Evolutionary conservation across 2,329 filamentous ascomycete genomes (phyloP).

Genomic region (Aspergillus sp.): DNA sequence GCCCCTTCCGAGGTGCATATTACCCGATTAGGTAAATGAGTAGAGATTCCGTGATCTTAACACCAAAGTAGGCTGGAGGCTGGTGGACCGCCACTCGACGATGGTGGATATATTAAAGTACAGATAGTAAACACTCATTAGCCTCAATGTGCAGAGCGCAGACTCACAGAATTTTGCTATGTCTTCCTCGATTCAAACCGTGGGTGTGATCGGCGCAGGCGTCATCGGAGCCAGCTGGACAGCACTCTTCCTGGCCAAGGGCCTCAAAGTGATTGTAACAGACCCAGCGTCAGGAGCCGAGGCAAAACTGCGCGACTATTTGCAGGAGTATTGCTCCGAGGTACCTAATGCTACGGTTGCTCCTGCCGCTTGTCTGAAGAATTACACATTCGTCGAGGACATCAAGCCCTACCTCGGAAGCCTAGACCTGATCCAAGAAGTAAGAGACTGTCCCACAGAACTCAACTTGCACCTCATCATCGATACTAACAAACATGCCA

Average conservation of each 20-base stretch:
- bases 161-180: not conserved
- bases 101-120: too few species aligned
- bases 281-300: constrained; percentile 44
- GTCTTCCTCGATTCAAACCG: constrained; percentile 29
- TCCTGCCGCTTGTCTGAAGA: not conserved
- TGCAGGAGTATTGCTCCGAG: constrained; percentile 14
- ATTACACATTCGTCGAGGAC: not conserved
- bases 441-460: not conserved
- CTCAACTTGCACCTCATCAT: too few species aligned
- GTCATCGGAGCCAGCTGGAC: constrained; percentile 48
- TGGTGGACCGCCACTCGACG: too few species aligned
- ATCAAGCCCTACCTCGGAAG: not conserved
- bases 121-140: too few species aligned
- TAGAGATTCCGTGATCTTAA: not conserved
- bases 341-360: not conserved
- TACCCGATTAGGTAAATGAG: not conserved
- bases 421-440: constrained; percentile 1
- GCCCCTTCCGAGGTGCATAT: not conserved
- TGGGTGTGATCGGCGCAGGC: constrained; percentile 39
- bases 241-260: constrained; percentile 42
- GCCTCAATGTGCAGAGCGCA: too few species aligned
- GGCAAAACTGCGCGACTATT: constrained; percentile 28
- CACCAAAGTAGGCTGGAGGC: too few species aligned
- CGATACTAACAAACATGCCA: not conserved
- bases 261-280: constrained; percentile 44